Evolutionary conservation across 768 basidiomycete genomes (phyloP), one percentile per base, ranked within the genome.

Genomic region (Kwoniella dendrophila): DNA sequence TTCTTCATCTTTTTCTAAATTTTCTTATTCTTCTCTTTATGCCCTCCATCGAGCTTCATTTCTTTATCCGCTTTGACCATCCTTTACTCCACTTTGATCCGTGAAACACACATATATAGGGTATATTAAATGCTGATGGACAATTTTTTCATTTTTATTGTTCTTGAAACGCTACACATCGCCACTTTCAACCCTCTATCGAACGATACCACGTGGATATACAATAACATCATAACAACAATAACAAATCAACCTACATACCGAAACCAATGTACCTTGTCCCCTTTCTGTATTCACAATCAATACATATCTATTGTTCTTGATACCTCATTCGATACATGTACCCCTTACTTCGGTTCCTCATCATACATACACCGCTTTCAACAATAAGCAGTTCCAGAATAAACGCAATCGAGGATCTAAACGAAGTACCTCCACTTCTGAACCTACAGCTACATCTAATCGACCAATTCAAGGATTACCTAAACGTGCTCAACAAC

Each of bases 311-410:
- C n/a, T n/a, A n/a, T n/a, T n/a, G n/a, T n/a, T n/a, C n/a, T n/a
- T n/a, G n/a, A 32, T 44, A 45, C 33, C 14, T 36, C 50, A 60
- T 24, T 47, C 43, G 18, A 10, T 27, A 7, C 51, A 27, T 34
- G 4, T 41, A 55, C 40, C 53, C 22, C 20, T 18, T 24, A 57
- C 45, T 2, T 27, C 11, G 14, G 5, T 30, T 16, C 41, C 30
- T 38, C 43, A 20, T 40, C 20, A 59, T 33, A 8, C 41, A 30
- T 16, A 49, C 24, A 20, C 52, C 41, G 27, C 48, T 26, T 30
- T 18, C 33, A 40, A 59, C 14, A n/a, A 22, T 32, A 44, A 18
- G 43, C 49, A 73, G 72, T 73, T 73, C 67, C 72, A 73, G 60
- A 73, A 73, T 57, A 57, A 59, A 26, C 63, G 72, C 12, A 70